Evolutionary conservation across 2,329 filamentous ascomycete species (phyloP), one percentile per base, ranked within the genome.

Genomic region (Claviceps arundinis): DNA sequence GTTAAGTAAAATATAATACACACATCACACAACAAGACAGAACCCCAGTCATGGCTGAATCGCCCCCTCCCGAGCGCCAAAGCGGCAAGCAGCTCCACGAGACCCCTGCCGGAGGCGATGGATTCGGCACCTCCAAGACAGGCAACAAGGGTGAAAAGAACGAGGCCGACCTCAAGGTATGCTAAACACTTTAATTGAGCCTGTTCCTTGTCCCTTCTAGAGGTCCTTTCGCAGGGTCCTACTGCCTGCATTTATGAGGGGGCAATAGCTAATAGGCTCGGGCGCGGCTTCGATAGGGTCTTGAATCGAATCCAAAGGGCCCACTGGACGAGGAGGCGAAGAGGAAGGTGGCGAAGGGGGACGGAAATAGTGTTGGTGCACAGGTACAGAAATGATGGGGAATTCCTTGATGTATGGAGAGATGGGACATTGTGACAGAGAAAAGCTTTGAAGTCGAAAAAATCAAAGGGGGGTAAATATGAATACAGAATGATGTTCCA

Each of bases 1-100:
- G 26, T 30, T 8, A 8, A 30, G 8, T 8, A 30, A 1, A 11
- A 30, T 4, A 30, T 4, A 11, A 30, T 4, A 30, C 26, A 30
- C 26, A 30, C 26, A 30, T 9, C 26, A 55, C 49, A 54, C 59
- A 57, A 66, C 57, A 61, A 60, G 4, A 34, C 5, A 30, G 17
- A 14, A 81, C 22, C 17, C 55, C 7, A 58, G 81, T 57, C 62
- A 88, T 89, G 85, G 82, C 85, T 63, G 69, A 95, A 70, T 95
- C 89, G 37, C 89, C 89, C 56, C 72, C 82, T 50, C 86, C 87
- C 30, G 81, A 87, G 71, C 64, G 67, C 58, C 86, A 88, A 69
- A 71, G 74, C 40, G 82, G 78, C 54, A 68, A 73, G 52, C 87
- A 93, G 71, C 68, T 80, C 54, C 70, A 78, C 57, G 78, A 78